phyloP scores from a whole-genome alignment of 768 basidiomycete species.

The Boletus pseudopeckii region DNA sequence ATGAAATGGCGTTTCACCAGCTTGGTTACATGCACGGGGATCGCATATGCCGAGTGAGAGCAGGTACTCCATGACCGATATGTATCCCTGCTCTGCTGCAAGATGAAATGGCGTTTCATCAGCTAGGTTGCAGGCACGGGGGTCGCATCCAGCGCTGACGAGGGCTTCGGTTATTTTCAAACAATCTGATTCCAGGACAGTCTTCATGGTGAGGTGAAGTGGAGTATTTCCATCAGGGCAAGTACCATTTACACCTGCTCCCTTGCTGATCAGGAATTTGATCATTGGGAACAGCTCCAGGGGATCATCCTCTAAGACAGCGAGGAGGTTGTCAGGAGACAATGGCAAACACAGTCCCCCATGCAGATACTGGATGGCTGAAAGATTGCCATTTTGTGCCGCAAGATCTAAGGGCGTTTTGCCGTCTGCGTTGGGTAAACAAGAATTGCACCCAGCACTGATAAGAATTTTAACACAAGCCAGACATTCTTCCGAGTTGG shows the following conservation, averaged over 20 bases:
- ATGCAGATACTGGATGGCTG: not conserved
- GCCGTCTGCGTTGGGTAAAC: not conserved
- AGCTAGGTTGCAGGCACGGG: not conserved
- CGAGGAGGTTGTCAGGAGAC: not conserved
- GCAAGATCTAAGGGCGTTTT: not conserved
- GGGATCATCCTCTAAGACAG: not conserved
- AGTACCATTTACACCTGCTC: not conserved
- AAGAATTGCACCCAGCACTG: not conserved
- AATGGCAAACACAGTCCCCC: too few relatives aligned
- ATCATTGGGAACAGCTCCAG: not conserved
- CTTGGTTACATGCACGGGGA: too few relatives aligned
- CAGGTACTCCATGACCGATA: not conserved
- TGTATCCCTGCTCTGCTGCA: not conserved
- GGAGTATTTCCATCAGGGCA: not conserved
- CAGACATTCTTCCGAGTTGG: not conserved
- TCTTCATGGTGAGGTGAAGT: not conserved
- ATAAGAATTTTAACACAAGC: not conserved
- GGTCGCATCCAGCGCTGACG: not conserved
- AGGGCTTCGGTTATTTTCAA: not conserved
- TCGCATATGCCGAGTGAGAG: too few relatives aligned
- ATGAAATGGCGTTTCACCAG: not conserved
- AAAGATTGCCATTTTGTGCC: too few relatives aligned
- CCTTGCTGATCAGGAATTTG: not conserved
- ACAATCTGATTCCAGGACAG: not conserved
- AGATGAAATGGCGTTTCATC: not conserved